Evolutionary conservation across 2,329 filamentous ascomycete genomes (phyloP).

Genomic region (Trichoderma atroviride): DNA sequence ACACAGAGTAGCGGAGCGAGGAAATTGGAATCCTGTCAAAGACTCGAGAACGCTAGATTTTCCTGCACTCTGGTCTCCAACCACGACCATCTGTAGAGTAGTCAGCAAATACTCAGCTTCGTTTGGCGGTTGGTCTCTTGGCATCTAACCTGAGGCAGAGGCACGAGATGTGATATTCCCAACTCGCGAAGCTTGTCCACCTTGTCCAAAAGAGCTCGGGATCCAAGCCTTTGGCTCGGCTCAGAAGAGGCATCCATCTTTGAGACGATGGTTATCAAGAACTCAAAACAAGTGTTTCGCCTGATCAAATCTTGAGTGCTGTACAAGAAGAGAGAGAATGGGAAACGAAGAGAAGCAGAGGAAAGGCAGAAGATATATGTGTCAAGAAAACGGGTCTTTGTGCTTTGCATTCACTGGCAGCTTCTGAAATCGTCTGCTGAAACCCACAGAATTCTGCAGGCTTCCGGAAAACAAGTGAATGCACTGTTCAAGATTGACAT

Average conservation of each 20-base stretch:
- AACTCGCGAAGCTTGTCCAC: constrained; percentile 49
- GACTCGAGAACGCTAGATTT: constrained; percentile 84
- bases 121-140: neutral
- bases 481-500: neutral
- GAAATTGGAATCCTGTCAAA: constrained; percentile 53
- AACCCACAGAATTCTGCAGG: no score
- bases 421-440: no score
- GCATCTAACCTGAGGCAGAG: constrained; percentile 56
- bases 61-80: constrained; percentile 82
- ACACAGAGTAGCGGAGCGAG: constrained; percentile 48
- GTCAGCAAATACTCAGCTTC: neutral
- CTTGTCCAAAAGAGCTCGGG: constrained; percentile 37
- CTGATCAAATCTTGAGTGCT: neutral
- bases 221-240: constrained; percentile 26
- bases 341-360: no score
- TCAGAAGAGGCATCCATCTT: neutral
- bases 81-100: constrained; percentile 65
- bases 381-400: no score
- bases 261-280: neutral
- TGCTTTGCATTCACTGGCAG: no score
- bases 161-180: constrained; percentile 42
- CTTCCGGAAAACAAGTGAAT: no score
- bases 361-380: no score
- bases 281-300: neutral
- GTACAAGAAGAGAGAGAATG: neutral